Evolutionary conservation across 2,329 filamentous ascomycete species (phyloP), one percentile per base, ranked within the genome.

Genomic region (Apiospora marii): DNA sequence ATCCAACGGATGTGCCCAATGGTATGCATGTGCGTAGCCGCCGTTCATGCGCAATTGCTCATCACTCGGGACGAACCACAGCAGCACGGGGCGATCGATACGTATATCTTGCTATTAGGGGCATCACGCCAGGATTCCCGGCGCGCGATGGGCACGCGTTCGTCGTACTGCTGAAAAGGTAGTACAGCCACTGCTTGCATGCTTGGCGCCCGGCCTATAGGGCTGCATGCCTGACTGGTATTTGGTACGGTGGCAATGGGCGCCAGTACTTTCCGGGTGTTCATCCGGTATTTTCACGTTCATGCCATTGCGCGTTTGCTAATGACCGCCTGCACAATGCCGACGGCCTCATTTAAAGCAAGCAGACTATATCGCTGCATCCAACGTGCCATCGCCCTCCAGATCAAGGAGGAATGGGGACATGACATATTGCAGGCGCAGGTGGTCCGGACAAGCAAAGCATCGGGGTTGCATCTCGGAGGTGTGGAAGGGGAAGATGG

Each of bases 391-490:
- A 24, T 41, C 7, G 7, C 16, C 13, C 53, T 37, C 22, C 37
- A 16, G 30, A 16, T 7, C 7, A 64, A 3, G 19, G 22, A 41
- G 30, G 16, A 30, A 64, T 34, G 30, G 16, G 22, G 58, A n/a
- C 41, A 22, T 14, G 34, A 22, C 37, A 41, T 41, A 37, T 8
- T 64, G 22, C 19, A 41, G 34, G 22, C 41, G 19, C 58, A 41
- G 13, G 8, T 6, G 8, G 58, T 22, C 58, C n/a, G 8, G 58
- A 14, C 34, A 64, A 24, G 22, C 58, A 37, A 37, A 64, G 58
- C 58, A 64, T 14, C 58, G 19, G 34, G 58, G 58, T 64, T 64
- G n/a, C 58, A 64, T 64, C 30, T 13, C 8, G 34, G 19, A 64
- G 34, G 34, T 49, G 46, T 22, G 22, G 37, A 22, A 22, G 22